Evolutionary conservation across 163 green algal species (phyloP).

Genomic region (Scenedesmus sp.): DNA sequence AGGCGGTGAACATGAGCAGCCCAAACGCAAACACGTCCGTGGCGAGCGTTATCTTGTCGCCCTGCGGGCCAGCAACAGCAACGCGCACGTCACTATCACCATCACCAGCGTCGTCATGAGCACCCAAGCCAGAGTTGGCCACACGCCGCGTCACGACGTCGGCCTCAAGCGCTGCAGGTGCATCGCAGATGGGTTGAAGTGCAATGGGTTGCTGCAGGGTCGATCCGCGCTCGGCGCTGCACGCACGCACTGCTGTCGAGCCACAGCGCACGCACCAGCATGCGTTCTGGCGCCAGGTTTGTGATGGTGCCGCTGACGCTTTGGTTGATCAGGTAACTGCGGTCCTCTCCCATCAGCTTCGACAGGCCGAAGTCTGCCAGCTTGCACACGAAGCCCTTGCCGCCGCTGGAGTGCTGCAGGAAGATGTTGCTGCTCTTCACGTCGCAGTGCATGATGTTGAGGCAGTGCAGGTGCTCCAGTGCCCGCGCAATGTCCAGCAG

Average conservation of each 20-base stretch:
- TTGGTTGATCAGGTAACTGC: conserved; percentile 72
- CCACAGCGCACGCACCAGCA: conserved; percentile 54
- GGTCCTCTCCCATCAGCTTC: conserved; percentile 64
- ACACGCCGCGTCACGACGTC: too few relatives aligned
- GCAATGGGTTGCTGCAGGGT: too few relatives aligned
- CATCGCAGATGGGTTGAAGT: too few relatives aligned
- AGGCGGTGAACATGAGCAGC: conserved; percentile 69
- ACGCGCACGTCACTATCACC: too few relatives aligned
- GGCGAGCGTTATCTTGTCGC: conserved; percentile 68
- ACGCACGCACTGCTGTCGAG: neutral
- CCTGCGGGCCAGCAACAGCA: conserved; percentile 20
- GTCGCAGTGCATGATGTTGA: conserved; percentile 83
- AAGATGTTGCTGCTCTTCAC: conserved; percentile 83
- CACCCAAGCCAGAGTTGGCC: too few relatives aligned
- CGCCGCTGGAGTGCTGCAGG: conserved; percentile 72
- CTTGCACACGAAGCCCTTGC: conserved; percentile 54
- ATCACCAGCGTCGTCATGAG: neutral
- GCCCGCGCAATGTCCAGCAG: conserved; percentile 77
- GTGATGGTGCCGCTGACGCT: conserved; percentile 60
- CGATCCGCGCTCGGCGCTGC: neutral
- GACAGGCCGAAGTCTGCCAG: conserved; percentile 75
- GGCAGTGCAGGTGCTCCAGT: conserved; percentile 78
- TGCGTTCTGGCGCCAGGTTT: conserved; percentile 73
- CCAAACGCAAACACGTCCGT: conserved; percentile 75
- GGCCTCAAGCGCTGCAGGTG: too few relatives aligned